Evolutionary conservation across 78 protist species (phyloP).

Genomic region (Dictyostelium capitatum): DNA sequence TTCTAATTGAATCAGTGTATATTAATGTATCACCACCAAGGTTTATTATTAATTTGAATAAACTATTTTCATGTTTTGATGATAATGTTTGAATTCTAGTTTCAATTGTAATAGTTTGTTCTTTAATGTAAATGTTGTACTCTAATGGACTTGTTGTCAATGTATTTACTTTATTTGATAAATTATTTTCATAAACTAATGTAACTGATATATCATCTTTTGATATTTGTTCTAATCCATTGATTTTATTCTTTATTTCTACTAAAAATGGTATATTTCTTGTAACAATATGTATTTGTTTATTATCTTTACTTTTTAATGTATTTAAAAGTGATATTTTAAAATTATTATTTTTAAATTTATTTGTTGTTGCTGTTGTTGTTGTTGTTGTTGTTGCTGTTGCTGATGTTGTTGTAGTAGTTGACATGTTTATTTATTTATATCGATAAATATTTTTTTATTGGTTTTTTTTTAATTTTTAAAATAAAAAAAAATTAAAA

Average conservation of each 20-base stretch:
- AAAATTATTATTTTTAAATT: slow-evolving; percentile 8
- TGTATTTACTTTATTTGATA: background rate
- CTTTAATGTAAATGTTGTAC: slow-evolving; percentile 49
- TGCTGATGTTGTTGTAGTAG: too few species aligned
- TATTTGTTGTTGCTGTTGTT: background rate
- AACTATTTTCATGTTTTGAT: slow-evolving; percentile 54
- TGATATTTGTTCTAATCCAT: background rate
- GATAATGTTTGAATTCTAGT: slow-evolving; percentile 47
- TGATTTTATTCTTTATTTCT: background rate
- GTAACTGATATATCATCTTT: slow-evolving; percentile 19
- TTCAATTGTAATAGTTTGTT: slow-evolving; percentile 31
- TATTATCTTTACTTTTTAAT: background rate
- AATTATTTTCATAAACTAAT: slow-evolving; percentile 46
- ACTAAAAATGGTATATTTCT: slow-evolving; percentile 53
- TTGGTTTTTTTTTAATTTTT: too few species aligned
- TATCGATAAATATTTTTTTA: too few species aligned
- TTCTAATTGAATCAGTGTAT: slow-evolving; percentile 24
- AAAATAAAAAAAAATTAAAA: too few species aligned
- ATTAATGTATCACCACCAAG: background rate
- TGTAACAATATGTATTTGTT: slow-evolving; percentile 6
- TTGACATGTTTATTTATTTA: too few species aligned
- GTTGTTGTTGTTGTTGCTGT: background rate
- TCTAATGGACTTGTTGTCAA: slow-evolving; percentile 43
- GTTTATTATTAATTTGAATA: slow-evolving; percentile 7
- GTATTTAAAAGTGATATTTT: background rate